Conservation (phyloP, 2,329 filamentous ascomycete genomes). For the Fusarium oligoseptatum region DNA sequence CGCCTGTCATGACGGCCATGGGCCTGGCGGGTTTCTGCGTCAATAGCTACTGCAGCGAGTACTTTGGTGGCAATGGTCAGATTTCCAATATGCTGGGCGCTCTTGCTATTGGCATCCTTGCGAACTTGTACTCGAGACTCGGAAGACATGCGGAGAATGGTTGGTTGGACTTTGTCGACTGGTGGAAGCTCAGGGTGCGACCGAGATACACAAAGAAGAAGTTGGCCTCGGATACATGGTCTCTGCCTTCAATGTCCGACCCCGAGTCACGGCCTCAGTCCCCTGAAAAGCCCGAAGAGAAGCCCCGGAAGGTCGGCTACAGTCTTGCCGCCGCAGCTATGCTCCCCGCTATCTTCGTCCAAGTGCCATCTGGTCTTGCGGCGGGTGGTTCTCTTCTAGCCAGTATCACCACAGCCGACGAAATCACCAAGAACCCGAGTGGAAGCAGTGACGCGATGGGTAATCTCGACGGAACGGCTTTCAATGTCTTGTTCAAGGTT, state of each 20-base stretch:
- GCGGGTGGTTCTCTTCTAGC: constrained; percentile 70
- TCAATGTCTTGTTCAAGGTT: constrained; percentile 69
- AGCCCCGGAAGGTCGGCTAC: constrained; percentile 70
- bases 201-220: constrained; percentile 51
- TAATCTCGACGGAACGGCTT: constrained; percentile 60
- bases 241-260: constrained; percentile 48
- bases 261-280: constrained; percentile 49
- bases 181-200: constrained; percentile 64
- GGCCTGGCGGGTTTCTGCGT: constrained; percentile 80
- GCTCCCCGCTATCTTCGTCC: constrained; percentile 86
- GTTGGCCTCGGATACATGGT: constrained; percentile 48
- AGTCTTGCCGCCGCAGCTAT: constrained; percentile 87
- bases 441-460: constrained; percentile 42
- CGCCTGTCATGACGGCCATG: constrained; percentile 81
- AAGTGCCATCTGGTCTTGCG: constrained; percentile 73
- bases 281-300: constrained; percentile 41
- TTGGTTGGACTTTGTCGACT: constrained; percentile 61
- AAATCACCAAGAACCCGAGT: constrained; percentile 62
- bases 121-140: constrained; percentile 83
- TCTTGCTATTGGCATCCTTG: constrained; percentile 80
- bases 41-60: constrained; percentile 78
- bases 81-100: constrained; percentile 84
- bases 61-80: constrained; percentile 78
- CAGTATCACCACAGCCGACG: constrained; percentile 69
- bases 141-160: constrained; percentile 70